phyloP scores from a whole-genome alignment of 2,329 filamentous ascomycete genomes.

The Ophiostoma tasmaniense region DNA sequence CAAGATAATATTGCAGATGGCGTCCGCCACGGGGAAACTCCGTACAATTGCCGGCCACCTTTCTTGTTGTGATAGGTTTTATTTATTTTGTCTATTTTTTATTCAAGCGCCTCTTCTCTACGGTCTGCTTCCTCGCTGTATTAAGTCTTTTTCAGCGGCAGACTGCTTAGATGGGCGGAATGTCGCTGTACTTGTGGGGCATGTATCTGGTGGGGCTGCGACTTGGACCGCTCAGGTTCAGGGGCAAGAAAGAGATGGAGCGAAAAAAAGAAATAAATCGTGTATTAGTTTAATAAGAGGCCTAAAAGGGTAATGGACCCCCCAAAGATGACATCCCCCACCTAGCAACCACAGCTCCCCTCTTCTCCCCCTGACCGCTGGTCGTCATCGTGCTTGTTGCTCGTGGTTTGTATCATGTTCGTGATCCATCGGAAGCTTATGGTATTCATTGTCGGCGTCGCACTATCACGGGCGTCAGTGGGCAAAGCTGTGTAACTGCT shows the following conservation, averaged over 20 bases:
- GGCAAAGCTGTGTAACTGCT: not conserved
- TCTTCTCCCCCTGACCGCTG: not conserved
- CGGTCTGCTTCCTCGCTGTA: too few species aligned
- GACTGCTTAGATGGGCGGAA: not conserved
- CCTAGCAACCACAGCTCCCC: constrained; percentile 12
- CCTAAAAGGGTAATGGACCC: not conserved
- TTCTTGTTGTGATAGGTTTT: not conserved
- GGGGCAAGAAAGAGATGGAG: not conserved
- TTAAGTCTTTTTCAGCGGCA: not conserved
- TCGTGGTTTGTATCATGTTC: not conserved
- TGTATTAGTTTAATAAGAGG: not conserved
- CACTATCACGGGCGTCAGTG: not conserved
- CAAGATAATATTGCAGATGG: not conserved
- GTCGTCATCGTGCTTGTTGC: not conserved
- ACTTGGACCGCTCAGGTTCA: not conserved
- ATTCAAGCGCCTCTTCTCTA: too few species aligned
- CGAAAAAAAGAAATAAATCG: not conserved
- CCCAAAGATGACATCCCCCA: not conserved
- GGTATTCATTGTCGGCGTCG: too few species aligned
- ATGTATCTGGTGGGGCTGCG: not conserved
- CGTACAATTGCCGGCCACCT: not conserved
- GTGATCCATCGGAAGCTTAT: too few species aligned
- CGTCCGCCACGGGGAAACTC: not conserved
- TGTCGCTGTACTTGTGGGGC: not conserved
- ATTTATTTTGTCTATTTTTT: not conserved